Evolutionary conservation across 345 rosid genomes (phyloP), one percentile per base, ranked within the genome.

Genomic region (Eucalyptus camaldulensis): DNA sequence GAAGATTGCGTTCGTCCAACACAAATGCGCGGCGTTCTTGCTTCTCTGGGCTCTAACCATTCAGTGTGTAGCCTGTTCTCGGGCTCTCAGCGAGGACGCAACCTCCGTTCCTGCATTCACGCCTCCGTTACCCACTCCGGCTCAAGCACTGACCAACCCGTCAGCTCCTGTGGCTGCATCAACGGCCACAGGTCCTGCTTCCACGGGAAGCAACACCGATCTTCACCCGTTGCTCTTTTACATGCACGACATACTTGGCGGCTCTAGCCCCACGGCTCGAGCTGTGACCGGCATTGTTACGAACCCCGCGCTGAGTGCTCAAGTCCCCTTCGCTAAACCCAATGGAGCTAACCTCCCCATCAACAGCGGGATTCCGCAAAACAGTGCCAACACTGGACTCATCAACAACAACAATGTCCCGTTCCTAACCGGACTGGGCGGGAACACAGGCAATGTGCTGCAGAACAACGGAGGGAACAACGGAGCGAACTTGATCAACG

Each of bases 171-270:
- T 67, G 72, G 81, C 87, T 31, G 58, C 90, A 44, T 67, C 45
- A 17, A 81, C 90, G 8, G 92, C 88, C 37, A 90, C 91, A 76
- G 90, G 85, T 85, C 37, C 90, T n/a, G 92, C 91, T 65, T 80
- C 85, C 43, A 22, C 56, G 12, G 83, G 37, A 13, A 50, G 86
- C 80, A 80, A 45, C 51, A 1, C 87, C 19, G 88, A 87, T 54
- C 88, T 87, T 87, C 90, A 92, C 88, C 91, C 92, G 43, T 54
- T 95, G 87, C 89, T 90, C 86, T 97, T 97, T 94, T 96, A 90
- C 91, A 95, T 95, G 96, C 98, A 97, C 29, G 99, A 97, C 90
- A 94, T 97, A 87, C 94, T 96, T 21, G 97, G 97, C 4, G 98
- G 98, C n/a, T 94, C 97, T 22, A 95, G 94, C 90, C 98, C 99